A percentile compares a stretch with the other conserved stretches of the same genome.
phyloP scores from a whole-genome alignment of 73 alveolate species.

The Paramecium sonneborni region DNA sequence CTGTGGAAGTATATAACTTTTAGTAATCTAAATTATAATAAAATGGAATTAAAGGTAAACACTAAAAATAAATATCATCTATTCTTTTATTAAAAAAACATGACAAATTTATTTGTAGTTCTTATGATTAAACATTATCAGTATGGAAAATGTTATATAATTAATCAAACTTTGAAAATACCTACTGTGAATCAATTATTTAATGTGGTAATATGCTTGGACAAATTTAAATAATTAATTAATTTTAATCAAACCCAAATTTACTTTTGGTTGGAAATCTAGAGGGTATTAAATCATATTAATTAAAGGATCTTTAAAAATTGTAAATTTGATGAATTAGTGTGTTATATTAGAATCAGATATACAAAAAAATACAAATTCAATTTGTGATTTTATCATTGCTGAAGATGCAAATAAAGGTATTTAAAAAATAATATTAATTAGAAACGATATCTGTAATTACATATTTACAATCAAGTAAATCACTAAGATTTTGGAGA shows the following conservation, averaged over 20 bases:
- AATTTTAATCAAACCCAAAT: slow-evolving; percentile 10
- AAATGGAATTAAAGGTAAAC: slow-evolving; percentile 26
- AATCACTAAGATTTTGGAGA: slow-evolving; percentile 10
- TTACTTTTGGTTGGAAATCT: slow-evolving; percentile 3
- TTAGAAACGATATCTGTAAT: not conserved
- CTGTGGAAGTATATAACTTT: slow-evolving; percentile 20
- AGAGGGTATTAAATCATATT: not conserved
- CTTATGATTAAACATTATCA: slow-evolving; percentile 40
- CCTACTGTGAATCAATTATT: slow-evolving; percentile 41
- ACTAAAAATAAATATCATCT: not conserved
- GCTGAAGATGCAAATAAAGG: slow-evolving; percentile 34
- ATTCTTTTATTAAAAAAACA: not conserved
- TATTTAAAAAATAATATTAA: not conserved
- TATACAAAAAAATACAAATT: not conserved
- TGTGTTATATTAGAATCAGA: slow-evolving; percentile 40
- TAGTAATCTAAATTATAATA: not conserved
- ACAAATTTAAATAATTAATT: not conserved
- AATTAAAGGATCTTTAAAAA: slow-evolving; percentile 13
- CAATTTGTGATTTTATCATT: slow-evolving; percentile 8
- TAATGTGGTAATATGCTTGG: slow-evolving; percentile 18
- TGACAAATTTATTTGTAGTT: slow-evolving; percentile 36
- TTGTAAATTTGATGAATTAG: not conserved
- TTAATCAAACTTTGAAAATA: not conserved
- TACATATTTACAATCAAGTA: not conserved
- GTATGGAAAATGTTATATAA: slow-evolving; percentile 38